Base-by-base conservation (phyloP, 2,329 filamentous ascomycete species). In the Juglanconis sp. region DNA sequence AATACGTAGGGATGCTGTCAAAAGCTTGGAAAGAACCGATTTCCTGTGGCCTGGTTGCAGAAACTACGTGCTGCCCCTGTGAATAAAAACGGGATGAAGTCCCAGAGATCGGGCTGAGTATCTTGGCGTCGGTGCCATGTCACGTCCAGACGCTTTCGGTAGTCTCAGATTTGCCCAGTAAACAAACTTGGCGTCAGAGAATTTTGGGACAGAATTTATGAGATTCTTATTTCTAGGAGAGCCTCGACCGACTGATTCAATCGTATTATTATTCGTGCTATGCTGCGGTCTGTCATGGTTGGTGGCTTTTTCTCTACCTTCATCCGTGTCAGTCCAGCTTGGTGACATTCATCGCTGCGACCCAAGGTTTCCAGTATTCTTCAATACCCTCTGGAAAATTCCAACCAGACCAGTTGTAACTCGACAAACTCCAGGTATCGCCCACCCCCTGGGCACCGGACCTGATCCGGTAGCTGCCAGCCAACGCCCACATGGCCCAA, bases 291-390 rank as follows among this genome's bases (percentile, higher is more conserved):
- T 24, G 24, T 24, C 24, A 24, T 24, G 24, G 24, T 24, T 24
- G 24, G 24, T 24, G 24, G 24, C 5, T n/a, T 32, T 15, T 34
- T 32, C 24, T 49, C 36, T 40, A 17, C 17, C 31, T 35, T n/a
- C 9, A 50, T 17, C 31, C n/a, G 5, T 46, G 17, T 59, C 10
- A 59, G 9, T 5, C 44, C 49, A 57, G 30, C 44, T 30, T 64
- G 3, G 62, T 63, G 15, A 66, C 62, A 47, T 76, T 71, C 77
- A 79, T 80, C 9, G 65, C 70, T 65, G 68, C 64, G 2, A 80
- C 73, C 79, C 79, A 82, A 3, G 79, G 79, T 72, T 79, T 80
- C 79, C 79, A 81, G 65, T 76, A 78, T 54, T 73, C 67, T 63
- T 82, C 76, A 35, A 82, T 71, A 1, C 76, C 79, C 46, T 71